Percentiles rank a stretch among this genome's conserved stretches.
Conservation (phyloP, 2,329 filamentous ascomycete genomes). For the Tolypocladium endophyticum region DNA sequence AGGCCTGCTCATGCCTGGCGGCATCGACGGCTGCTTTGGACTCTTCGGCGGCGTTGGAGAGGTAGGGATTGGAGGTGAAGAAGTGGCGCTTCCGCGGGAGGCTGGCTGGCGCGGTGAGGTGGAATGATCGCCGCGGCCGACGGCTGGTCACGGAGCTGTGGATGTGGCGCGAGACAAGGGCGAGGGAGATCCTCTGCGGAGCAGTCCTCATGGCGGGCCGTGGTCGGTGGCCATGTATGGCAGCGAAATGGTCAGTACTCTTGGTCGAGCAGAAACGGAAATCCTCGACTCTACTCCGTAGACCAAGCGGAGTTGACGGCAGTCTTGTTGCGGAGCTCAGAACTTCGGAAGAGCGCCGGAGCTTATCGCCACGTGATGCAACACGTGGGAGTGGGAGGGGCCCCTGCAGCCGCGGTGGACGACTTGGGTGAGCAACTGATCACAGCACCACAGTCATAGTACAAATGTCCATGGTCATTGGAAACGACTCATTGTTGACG, state of each 20-base stretch:
- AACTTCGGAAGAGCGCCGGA: no score
- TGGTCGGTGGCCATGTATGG: background rate
- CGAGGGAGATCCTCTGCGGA: constrained; percentile 20
- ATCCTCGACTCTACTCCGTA: background rate
- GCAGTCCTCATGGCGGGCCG: constrained; percentile 20
- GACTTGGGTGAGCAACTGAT: constrained; percentile 7
- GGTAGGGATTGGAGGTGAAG: constrained; percentile 54
- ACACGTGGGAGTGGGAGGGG: no score
- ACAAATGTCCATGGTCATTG: no score
- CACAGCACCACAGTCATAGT: background rate
- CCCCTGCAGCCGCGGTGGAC: constrained; percentile 1
- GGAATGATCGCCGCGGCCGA: constrained; percentile 28
- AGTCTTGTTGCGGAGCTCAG: no score
- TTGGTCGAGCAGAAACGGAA: background rate
- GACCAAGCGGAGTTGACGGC: no score
- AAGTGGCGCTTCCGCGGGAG: constrained; percentile 49
- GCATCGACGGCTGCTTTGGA: constrained; percentile 7
- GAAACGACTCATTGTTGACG: no score
- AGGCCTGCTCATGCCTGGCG: constrained; percentile 8
- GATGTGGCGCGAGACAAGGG: constrained; percentile 16
- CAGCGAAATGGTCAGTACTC: background rate
- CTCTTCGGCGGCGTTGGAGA: constrained; percentile 24
- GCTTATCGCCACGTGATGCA: no score
- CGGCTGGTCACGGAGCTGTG: constrained; percentile 15
- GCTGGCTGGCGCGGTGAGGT: constrained; percentile 30